Conservation (phyloP, 352 stramenopile species). For the Blastocystis sp. region DNA sequence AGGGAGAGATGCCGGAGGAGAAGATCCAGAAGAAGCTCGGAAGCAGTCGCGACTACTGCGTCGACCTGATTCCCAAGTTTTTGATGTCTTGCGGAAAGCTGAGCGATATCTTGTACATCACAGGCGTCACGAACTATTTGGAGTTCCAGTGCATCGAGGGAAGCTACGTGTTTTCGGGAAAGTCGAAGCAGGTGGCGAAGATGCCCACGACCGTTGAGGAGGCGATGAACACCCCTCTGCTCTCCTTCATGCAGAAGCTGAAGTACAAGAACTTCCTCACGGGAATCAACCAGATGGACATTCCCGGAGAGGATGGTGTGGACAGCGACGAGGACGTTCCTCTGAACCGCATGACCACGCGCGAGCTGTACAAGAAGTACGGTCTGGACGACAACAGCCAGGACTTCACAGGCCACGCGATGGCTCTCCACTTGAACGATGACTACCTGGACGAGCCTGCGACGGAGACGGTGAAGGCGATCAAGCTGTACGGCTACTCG, state of each 20-base stretch:
- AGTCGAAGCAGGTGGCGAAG: conserved; percentile 65
- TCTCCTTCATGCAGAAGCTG: conserved; percentile 98
- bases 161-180: conserved; percentile 94
- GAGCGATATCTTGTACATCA: conserved; percentile 93
- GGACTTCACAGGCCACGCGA: conserved; percentile 97
- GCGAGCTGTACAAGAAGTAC: conserved; percentile 91
- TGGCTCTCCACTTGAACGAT: conserved; percentile 78
- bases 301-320: conserved; percentile 59
- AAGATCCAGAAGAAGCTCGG: conserved; percentile 71
- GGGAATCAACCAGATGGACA: conserved; percentile 70
- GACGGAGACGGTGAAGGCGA: conserved; percentile 82
- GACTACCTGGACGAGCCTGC: conserved; percentile 76
- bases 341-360: conserved; percentile 89
- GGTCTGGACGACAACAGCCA: conserved; percentile 90
- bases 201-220: conserved; percentile 90
- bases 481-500: conserved; percentile 95
- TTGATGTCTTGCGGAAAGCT: conserved; percentile 99
- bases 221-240: conserved; percentile 84
- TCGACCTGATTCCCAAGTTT: conserved; percentile 99
- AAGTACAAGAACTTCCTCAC: conserved; percentile 95
- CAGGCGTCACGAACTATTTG: conserved; percentile 92
- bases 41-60: conserved; percentile 95
- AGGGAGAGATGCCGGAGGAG: conserved; percentile 63
- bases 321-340: conserved; percentile 56
- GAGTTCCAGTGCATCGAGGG: conserved; percentile 97